Conservation (phyloP, 2,329 filamentous ascomycete genomes). For the Sporothrix brasiliensis region DNA sequence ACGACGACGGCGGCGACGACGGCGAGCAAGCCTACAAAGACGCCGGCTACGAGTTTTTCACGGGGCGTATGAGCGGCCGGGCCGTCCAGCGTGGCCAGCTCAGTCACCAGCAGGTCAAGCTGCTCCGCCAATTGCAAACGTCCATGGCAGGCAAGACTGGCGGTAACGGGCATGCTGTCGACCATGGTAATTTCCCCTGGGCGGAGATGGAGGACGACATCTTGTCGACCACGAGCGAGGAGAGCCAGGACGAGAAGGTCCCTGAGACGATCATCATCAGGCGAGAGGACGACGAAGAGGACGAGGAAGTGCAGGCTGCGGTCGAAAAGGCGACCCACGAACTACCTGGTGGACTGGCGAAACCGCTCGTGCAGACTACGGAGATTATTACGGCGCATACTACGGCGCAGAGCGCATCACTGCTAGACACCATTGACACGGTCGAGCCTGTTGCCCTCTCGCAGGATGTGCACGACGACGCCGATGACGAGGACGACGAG, state of each 20-base stretch:
- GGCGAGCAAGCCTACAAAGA: neutral
- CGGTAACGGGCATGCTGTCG: neutral
- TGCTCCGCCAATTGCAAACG: neutral
- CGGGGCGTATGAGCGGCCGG: constrained; percentile 3
- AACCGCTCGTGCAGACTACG: no score
- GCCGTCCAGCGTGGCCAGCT: neutral
- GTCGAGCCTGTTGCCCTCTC: neutral
- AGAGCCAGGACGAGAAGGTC: neutral
- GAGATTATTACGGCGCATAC: no score
- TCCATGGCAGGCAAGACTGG: neutral
- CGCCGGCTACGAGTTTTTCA: constrained; percentile 21
- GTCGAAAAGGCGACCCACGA: neutral
- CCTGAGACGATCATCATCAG: constrained; percentile 27
- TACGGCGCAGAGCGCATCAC: no score
- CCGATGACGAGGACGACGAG: constrained; percentile 23
- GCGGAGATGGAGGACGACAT: constrained; percentile 30
- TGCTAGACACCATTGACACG: no score
- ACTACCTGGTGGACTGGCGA: neutral
- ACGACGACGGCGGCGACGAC: neutral
- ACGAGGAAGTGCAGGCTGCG: constrained; percentile 48
- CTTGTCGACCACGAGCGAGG: constrained; percentile 31
- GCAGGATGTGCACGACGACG: constrained; percentile 8
- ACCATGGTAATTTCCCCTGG: constrained; percentile 20
- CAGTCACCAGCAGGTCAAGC: neutral
- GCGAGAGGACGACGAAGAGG: constrained; percentile 46